Evolutionary conservation across 768 basidiomycete genomes (phyloP), one percentile per base, ranked within the genome.

Genomic region (Panaeolus papilionaceus): DNA sequence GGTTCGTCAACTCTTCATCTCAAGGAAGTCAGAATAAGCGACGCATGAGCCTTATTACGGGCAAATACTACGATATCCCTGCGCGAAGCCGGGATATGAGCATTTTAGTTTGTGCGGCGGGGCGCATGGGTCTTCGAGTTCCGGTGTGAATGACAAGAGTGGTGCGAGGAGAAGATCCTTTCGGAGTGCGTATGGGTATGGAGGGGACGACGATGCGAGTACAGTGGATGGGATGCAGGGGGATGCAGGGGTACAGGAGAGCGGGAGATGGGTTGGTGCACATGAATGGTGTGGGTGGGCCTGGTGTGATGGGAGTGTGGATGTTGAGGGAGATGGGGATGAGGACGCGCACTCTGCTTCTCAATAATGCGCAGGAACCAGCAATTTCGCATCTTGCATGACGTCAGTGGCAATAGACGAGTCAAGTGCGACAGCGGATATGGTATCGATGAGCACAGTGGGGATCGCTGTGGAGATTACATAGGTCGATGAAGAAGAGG

Each of bases 31-130:
- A 49, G 23, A 49, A 23, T 26, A 49, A 49, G 71, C 87, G 86
- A 69, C 86, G 88, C 65, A 92, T 93, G 89, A 92, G 89, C 70
- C 81, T 92, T 62, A 64, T 90, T 63, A 90, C 89, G n/a, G 87
- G 86, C 67, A 83, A 86, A 65, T 88, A 85, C 69, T 80, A 85
- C 66, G 86, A 89, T 49, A 79, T 84, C 0, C 85, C 86, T 0
- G 65, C 72, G 79, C 84, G 12, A 86, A 84, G 64, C 77, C 82
- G 40, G 81, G 80, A 61, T n/a, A 77, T 67, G 79, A 78, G 38
- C 81, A 84, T 67, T 83, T 79, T 58, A 82, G 79, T 11, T 70
- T 70, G 65, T 79, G 79, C n/a, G 76, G 75, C 12, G 66, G 68
- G 11, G 14, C 39, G 16, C 28, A 45, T 16, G 16, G 39, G 28